phyloP scores from a whole-genome alignment of 345 rosid species.

The Gossypium rotundifolium region DNA sequence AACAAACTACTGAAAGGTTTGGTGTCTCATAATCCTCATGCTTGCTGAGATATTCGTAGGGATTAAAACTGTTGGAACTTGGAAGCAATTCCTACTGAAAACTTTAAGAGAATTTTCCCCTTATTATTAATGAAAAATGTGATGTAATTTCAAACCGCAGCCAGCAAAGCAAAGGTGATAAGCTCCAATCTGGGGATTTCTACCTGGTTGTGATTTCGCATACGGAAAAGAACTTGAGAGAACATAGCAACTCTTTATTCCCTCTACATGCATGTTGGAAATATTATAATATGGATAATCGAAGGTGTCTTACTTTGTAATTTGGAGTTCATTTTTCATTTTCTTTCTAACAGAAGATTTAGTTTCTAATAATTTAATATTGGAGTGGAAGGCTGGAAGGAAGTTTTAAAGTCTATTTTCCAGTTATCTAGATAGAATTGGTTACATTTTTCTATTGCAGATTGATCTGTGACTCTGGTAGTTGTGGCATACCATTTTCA shows the following conservation, averaged over 20 bases:
- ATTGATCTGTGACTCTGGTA: background rate
- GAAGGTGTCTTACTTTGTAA: background rate
- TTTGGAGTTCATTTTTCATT: background rate
- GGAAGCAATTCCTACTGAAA: background rate
- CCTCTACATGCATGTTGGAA: background rate
- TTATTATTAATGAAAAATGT: conserved; percentile 3
- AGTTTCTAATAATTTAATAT: background rate
- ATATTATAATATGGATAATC: background rate
- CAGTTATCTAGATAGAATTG: background rate
- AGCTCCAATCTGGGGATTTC: background rate
- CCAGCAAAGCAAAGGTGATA: background rate
- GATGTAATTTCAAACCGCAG: background rate
- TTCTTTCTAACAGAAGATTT: background rate
- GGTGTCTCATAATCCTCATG: background rate
- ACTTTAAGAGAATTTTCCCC: background rate
- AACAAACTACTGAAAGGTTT: background rate
- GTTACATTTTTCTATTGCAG: background rate
- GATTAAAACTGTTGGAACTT: background rate
- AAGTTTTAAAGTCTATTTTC: background rate
- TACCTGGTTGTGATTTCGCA: background rate
- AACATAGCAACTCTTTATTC: background rate
- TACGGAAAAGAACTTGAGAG: background rate
- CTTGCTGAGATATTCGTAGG: background rate
- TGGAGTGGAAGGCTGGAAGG: background rate
- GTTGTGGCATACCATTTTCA: background rate